phyloP scores from a whole-genome alignment of 2,329 filamentous ascomycete genomes.

The Trichoderma atrobrunneum region DNA sequence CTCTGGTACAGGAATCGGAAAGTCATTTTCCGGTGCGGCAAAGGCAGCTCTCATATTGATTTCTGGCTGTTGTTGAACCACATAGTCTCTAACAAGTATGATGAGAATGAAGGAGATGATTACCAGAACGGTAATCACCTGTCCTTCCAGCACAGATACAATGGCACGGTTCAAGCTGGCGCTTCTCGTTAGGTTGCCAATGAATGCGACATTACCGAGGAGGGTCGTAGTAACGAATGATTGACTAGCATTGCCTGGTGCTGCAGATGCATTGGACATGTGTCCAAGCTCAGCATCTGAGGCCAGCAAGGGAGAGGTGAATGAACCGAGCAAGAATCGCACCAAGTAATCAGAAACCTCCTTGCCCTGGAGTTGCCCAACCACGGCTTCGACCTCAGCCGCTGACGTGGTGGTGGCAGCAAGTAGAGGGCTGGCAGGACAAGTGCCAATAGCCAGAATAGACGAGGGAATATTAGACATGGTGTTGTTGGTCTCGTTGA shows the following conservation, averaged over 20 bases:
- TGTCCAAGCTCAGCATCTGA: background rate
- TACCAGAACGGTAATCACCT: constrained; percentile 87
- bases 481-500: constrained; percentile 24
- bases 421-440: constrained; percentile 37
- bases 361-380: constrained; percentile 30
- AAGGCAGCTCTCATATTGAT: constrained; percentile 75
- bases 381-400: constrained; percentile 31
- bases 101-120: constrained; percentile 95
- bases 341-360: constrained; percentile 35
- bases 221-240: constrained; percentile 38
- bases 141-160: constrained; percentile 83
- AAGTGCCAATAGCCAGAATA: constrained; percentile 30
- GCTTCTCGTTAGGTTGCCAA: constrained; percentile 64
- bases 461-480: constrained; percentile 29
- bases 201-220: constrained; percentile 55
- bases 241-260: background rate
- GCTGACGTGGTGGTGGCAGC: constrained; percentile 33
- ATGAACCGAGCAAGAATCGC: constrained; percentile 30
- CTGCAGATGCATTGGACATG: background rate
- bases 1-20: constrained; percentile 25
- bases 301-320: constrained; percentile 28
- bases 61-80: constrained; percentile 94
- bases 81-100: constrained; percentile 94
- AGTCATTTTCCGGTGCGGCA: constrained; percentile 42
- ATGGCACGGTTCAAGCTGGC: constrained; percentile 72